These are phyloP conservation scores for Bipolaris bicolor DNA, from an alignment of 2,329 filamentous ascomycete genomes.

Conservation along the genomic window DNA sequence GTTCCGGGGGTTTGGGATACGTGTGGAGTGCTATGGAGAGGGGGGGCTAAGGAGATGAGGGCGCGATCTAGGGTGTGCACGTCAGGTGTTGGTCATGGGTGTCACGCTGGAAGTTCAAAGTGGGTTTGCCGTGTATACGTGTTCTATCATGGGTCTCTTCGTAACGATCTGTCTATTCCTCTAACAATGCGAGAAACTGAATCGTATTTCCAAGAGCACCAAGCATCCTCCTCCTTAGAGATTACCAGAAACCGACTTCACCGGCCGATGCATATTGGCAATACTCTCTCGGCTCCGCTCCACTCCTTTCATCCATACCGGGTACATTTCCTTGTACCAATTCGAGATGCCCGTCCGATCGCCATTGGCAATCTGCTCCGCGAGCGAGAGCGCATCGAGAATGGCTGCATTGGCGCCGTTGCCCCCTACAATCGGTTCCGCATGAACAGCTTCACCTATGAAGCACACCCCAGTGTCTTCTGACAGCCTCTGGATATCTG, in stretches of 20 bases:
- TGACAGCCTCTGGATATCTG: conserved; percentile 28
- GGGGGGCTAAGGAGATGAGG: too few species aligned
- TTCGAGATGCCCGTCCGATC: not conserved
- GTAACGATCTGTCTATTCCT: not conserved
- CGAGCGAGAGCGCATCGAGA: conserved; percentile 45
- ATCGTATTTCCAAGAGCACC: too few species aligned
- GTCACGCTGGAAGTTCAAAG: too few species aligned
- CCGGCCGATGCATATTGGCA: not conserved
- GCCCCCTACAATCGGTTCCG: conserved; percentile 51
- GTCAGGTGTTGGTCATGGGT: too few species aligned
- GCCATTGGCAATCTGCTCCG: conserved; percentile 2
- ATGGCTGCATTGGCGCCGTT: conserved; percentile 51
- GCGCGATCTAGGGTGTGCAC: too few species aligned
- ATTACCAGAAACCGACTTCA: not conserved
- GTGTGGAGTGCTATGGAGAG: too few species aligned
- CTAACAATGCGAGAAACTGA: not conserved
- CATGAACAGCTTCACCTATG: conserved; percentile 51
- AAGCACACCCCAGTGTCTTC: conserved; percentile 8
- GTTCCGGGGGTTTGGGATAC: too few species aligned
- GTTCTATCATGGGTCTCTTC: not conserved
- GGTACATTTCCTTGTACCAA: conserved; percentile 1
- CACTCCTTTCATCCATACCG: not conserved
- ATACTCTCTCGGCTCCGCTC: not conserved
- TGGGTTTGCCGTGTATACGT: too few species aligned
- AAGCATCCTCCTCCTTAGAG: not conserved